Conservation (phyloP, 2,329 filamentous ascomycete species). For the Phialophora expanda region DNA sequence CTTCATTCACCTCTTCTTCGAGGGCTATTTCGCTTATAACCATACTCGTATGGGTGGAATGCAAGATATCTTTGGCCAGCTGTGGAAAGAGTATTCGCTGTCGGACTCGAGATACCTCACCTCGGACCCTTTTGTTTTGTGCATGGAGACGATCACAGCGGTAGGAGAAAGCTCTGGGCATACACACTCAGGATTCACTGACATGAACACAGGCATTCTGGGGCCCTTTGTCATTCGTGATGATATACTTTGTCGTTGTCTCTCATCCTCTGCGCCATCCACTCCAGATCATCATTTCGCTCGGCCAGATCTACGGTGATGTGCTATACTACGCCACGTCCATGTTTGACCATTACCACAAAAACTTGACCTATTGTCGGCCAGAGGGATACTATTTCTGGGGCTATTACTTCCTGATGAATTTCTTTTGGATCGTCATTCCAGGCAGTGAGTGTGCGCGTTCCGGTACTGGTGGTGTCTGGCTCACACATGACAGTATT, state of each 20-base stretch:
- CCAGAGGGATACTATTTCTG: slow-evolving; percentile 70
- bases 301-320: slow-evolving; percentile 69
- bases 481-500: slow-evolving; percentile 41
- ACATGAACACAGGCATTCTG: slow-evolving; percentile 55
- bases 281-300: slow-evolving; percentile 64
- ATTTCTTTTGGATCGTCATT: slow-evolving; percentile 69
- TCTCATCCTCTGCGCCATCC: slow-evolving; percentile 64
- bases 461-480: neutral
- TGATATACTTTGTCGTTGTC: slow-evolving; percentile 60
- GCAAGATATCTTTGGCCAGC: slow-evolving; percentile 77
- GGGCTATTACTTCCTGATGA: slow-evolving; percentile 70
- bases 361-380: slow-evolving; percentile 61
- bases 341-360: slow-evolving; percentile 63
- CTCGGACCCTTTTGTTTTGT: slow-evolving; percentile 81
- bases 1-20: slow-evolving; percentile 76
- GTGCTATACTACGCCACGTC: slow-evolving; percentile 68
- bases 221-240: slow-evolving; percentile 66
- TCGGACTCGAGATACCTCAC: slow-evolving; percentile 88
- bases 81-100: slow-evolving; percentile 91
- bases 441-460: slow-evolving; percentile 57
- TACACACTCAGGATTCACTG: slow-evolving; percentile 2
- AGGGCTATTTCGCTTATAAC: slow-evolving; percentile 80
- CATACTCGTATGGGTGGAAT: slow-evolving; percentile 68
- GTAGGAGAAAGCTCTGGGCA: slow-evolving; percentile 51
- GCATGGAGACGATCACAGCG: slow-evolving; percentile 81